phyloP scores from a whole-genome alignment of 345 rosid genomes.

The Eucalyptus curtisii region DNA sequence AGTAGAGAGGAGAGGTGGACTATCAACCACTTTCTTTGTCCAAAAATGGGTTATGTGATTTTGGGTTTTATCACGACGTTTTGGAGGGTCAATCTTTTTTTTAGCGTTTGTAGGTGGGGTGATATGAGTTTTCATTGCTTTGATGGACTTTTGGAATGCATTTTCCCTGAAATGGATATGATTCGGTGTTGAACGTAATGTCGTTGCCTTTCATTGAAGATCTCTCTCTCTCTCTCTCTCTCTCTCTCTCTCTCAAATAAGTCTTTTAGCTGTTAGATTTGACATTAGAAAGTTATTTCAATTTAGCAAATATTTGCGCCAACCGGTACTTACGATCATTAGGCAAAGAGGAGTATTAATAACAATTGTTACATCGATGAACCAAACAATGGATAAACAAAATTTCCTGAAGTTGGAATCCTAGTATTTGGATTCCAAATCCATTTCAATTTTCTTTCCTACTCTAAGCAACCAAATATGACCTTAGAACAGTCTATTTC shows the following conservation, averaged over 20 bases:
- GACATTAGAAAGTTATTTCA: background rate
- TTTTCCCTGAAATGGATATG: background rate
- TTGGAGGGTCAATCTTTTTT: background rate
- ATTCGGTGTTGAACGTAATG: background rate
- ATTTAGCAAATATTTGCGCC: background rate
- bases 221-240: background rate
- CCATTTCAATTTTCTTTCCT: background rate
- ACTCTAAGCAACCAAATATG: background rate
- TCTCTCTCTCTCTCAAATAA: background rate
- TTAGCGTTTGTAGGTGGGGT: background rate
- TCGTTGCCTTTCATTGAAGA: background rate
- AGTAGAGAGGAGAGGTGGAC: background rate
- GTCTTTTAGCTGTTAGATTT: background rate
- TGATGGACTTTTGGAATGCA: background rate
- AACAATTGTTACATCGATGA: background rate
- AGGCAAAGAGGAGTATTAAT: background rate
- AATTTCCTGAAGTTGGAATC: background rate
- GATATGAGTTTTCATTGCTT: background rate
- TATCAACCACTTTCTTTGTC: background rate
- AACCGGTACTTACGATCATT: background rate
- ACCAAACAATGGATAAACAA: background rate
- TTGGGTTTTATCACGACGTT: background rate
- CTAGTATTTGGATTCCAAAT: background rate
- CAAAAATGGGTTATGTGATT: background rate
- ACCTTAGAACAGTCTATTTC: background rate